Evolutionary conservation across 2,329 filamentous ascomycete species (phyloP).

Genomic region (Arthrinium phaeospermum): DNA sequence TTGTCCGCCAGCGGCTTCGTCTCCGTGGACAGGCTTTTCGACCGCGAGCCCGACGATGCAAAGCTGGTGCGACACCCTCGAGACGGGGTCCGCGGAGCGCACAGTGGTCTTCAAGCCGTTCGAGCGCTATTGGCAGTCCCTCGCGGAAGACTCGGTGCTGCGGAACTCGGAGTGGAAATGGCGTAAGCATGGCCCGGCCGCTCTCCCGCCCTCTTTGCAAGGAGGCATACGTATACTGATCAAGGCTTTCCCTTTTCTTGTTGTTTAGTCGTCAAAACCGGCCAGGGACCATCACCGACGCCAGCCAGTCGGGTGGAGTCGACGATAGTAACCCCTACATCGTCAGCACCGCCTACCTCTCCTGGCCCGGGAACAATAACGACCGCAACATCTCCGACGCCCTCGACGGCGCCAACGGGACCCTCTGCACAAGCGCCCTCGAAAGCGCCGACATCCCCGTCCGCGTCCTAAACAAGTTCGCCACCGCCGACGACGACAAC

Average conservation of each 20-base stretch:
- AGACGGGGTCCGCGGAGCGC: too few relatives aligned
- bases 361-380: background rate
- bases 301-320: background rate
- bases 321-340: background rate
- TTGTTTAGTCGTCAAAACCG: background rate
- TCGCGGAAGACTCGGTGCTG: background rate
- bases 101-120: background rate
- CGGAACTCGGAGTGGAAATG: conserved; percentile 9
- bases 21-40: too few relatives aligned
- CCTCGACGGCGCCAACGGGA: conserved; percentile 4
- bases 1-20: too few relatives aligned
- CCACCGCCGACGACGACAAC: background rate
- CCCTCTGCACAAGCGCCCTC: background rate
- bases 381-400: background rate
- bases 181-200: background rate
- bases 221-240: background rate
- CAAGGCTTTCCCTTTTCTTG: background rate
- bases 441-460: background rate
- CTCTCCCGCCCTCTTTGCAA: background rate
- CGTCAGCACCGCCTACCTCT: background rate
- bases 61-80: too few relatives aligned
- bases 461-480: background rate
- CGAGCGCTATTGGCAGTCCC: background rate
- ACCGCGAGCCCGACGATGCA: too few relatives aligned
- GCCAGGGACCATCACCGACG: background rate